Evolutionary conservation across 2,329 filamentous ascomycete genomes (phyloP).

Genomic region (Epichloe elymi): DNA sequence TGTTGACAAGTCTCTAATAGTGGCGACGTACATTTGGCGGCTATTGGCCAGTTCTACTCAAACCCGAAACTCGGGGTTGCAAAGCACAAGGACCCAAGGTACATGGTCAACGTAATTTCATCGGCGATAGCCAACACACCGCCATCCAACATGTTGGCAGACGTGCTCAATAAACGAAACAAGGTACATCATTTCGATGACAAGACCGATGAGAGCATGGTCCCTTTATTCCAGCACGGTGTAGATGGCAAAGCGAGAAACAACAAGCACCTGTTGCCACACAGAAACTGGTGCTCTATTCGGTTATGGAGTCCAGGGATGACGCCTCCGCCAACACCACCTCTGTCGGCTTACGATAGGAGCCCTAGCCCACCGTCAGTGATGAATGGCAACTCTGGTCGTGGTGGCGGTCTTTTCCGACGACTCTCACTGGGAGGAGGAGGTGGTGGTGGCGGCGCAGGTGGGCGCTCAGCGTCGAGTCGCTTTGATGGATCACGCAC

Average conservation of each 20-base stretch:
- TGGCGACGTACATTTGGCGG: conserved; percentile 87
- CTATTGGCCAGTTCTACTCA: conserved; percentile 88
- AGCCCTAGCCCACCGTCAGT: conserved; percentile 24
- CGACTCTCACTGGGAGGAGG: conserved; percentile 23
- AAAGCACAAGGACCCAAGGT: conserved; percentile 86
- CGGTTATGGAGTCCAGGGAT: conserved; percentile 66
- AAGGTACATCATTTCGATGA: conserved; percentile 60
- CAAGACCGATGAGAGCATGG: conserved; percentile 89
- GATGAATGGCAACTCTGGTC: not conserved
- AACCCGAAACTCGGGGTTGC: conserved; percentile 66
- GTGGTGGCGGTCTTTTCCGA: conserved; percentile 28
- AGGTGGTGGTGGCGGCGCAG: conserved; percentile 6
- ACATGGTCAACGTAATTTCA: conserved; percentile 92
- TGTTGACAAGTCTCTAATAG: conserved; percentile 24
- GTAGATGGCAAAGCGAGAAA: conserved; percentile 83
- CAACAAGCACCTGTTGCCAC: conserved; percentile 78
- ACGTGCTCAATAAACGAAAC: conserved; percentile 88
- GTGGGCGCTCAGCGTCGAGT: conserved; percentile 20
- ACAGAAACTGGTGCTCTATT: conserved; percentile 93
- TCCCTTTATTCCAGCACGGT: conserved; percentile 79
- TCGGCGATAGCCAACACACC: conserved; percentile 91
- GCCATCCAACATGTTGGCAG: conserved; percentile 74
- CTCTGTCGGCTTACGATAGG: conserved; percentile 32
- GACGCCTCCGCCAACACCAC: conserved; percentile 60
- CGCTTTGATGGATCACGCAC: conserved; percentile 25